Conservation (phyloP, 805 yeast genomes). For the Wickerhamiella siamensis region DNA sequence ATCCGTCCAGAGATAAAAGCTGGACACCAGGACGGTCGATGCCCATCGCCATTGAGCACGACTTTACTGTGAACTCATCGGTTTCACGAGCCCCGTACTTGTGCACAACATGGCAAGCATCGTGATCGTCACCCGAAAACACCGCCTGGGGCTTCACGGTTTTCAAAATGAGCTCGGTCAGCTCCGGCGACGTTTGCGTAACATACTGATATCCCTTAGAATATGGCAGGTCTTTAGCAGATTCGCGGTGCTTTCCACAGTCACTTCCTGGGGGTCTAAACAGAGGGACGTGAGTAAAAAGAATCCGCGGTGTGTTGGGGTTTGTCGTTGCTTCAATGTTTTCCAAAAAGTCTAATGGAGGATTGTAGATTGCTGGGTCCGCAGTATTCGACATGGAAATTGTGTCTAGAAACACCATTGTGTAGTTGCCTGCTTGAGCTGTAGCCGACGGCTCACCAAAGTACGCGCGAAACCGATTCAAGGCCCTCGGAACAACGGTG, state of each 20-base stretch:
- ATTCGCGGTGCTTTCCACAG: slow-evolving; percentile 74
- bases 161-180: slow-evolving; percentile 44
- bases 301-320: slow-evolving; percentile 22
- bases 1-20: slow-evolving; percentile 42
- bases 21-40: slow-evolving; percentile 76
- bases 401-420: slow-evolving; percentile 65
- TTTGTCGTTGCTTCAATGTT: slow-evolving; percentile 14
- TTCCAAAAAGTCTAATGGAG: slow-evolving; percentile 41
- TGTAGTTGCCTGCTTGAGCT: slow-evolving; percentile 52
- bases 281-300: slow-evolving; percentile 80
- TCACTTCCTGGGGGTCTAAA: slow-evolving; percentile 44
- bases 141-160: slow-evolving; percentile 50
- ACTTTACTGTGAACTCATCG: slow-evolving; percentile 76
- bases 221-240: slow-evolving; percentile 49
- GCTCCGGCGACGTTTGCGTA: slow-evolving; percentile 57
- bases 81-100: slow-evolving; percentile 15
- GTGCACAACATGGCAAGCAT: slow-evolving; percentile 73
- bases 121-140: slow-evolving; percentile 95
- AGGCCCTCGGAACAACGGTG: slow-evolving; percentile 41
- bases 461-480: slow-evolving; percentile 47
- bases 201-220: slow-evolving; percentile 74
- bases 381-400: slow-evolving; percentile 59
- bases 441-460: slow-evolving; percentile 58
- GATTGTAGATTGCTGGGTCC: slow-evolving; percentile 30
- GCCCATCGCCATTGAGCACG: slow-evolving; percentile 90